Conservation (phyloP, 2,329 filamentous ascomycete species). For the Zasmidium citrigriseum region DNA sequence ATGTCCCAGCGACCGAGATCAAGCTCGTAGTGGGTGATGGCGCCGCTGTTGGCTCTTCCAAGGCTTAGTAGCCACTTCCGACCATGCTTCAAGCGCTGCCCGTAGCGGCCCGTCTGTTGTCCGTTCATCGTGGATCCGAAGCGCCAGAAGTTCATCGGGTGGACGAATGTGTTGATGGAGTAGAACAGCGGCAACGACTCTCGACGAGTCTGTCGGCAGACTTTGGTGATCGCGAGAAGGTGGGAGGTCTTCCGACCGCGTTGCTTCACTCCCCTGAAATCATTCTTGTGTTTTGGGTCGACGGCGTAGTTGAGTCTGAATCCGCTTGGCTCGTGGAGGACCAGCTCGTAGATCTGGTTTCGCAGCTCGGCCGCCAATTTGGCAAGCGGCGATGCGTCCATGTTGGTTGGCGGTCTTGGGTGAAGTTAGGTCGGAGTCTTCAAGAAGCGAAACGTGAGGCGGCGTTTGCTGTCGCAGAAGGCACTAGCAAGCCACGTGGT, state of each 20-base stretch:
- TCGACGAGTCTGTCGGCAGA: neutral
- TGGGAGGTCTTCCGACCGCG: neutral
- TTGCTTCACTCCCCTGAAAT: neutral
- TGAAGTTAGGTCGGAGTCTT: too few relatives aligned
- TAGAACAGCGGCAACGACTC: neutral
- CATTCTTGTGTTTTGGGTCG: neutral
- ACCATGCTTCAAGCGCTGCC: neutral
- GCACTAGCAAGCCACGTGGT: too few relatives aligned
- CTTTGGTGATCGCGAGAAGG: neutral
- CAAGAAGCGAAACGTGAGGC: too few relatives aligned
- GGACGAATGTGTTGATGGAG: neutral
- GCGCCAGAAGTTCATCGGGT: neutral
- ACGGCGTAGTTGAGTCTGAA: neutral
- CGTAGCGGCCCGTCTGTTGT: neutral
- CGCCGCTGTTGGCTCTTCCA: neutral
- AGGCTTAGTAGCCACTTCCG: neutral
- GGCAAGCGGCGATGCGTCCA: neutral
- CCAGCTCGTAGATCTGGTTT: slow-evolving; percentile 2
- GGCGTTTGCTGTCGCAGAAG: too few relatives aligned
- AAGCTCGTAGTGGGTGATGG: neutral
- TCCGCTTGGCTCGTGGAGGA: neutral
- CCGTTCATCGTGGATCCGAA: neutral
- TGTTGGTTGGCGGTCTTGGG: neutral
- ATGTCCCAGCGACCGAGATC: neutral
- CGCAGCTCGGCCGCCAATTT: slow-evolving; percentile 4